A percentile compares a stretch with the other conserved stretches of the same genome.
Evolutionary conservation across 768 basidiomycete genomes (phyloP).

Genomic region (Rhizopogon salebrosus): DNA sequence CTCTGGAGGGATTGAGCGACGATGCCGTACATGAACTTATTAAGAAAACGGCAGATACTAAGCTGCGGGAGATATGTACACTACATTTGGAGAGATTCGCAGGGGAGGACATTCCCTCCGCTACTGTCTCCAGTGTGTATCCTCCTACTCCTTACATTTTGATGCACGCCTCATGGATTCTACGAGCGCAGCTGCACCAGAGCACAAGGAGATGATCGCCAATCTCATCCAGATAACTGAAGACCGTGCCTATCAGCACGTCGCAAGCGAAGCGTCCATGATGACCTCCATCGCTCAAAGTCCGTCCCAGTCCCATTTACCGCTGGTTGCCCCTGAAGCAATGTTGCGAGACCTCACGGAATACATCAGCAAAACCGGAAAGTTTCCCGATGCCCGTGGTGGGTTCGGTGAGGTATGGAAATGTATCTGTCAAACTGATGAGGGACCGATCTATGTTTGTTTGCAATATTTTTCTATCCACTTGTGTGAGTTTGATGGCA

Average conservation of each 20-base stretch:
- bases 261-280: not conserved
- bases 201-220: not conserved
- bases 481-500: not conserved
- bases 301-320: no score
- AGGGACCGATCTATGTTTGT: no score
- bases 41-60: not conserved
- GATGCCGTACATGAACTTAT: not conserved
- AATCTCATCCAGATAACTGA: not conserved
- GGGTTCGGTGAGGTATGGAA: no score
- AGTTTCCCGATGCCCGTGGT: no score
- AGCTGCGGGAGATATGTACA: not conserved
- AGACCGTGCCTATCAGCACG: not conserved
- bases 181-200: not conserved
- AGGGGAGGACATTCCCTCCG: not conserved
- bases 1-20: not conserved
- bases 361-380: no score
- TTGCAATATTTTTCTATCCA: no score
- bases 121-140: not conserved
- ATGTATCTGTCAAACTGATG: no score
- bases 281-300: conserved; percentile 2
- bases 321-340: no score
- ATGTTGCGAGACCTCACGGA: no score
- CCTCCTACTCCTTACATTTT: not conserved
- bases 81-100: not conserved
- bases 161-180: not conserved